A percentile compares a stretch with the other conserved stretches of the same genome.
These are phyloP conservation scores for Xeromyces bisporus DNA, from an alignment of 495 filamentous ascomycete genomes.

Conservation along the genomic window DNA sequence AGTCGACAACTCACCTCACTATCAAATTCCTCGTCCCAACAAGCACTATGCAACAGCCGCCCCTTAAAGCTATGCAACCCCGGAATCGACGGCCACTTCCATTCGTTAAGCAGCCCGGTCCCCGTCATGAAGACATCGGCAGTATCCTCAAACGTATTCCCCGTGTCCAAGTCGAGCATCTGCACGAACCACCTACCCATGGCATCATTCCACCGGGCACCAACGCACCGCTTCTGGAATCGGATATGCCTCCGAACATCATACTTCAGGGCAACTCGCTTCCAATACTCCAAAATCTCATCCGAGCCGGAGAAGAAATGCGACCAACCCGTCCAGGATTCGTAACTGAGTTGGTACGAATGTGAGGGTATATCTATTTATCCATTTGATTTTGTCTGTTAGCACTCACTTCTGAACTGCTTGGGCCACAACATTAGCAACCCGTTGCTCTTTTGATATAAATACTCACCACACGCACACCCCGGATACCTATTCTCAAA, in stretches of 20 bases:
- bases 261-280: slow-evolving; percentile 33
- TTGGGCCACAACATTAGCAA: not conserved
- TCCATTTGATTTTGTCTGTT: too few species aligned
- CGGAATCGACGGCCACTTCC: slow-evolving; percentile 30
- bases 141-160: slow-evolving; percentile 2
- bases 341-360: slow-evolving; percentile 35
- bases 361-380: slow-evolving; percentile 6
- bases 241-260: slow-evolving; percentile 31
- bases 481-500: slow-evolving; percentile 23
- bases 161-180: slow-evolving; percentile 11
- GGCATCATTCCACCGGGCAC: slow-evolving; percentile 30
- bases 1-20: slow-evolving; percentile 8
- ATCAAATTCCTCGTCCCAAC: slow-evolving; percentile 27
- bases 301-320: slow-evolving; percentile 35
- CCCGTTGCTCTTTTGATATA: not conserved
- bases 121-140: slow-evolving; percentile 32
- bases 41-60: slow-evolving; percentile 31
- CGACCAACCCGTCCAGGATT: slow-evolving; percentile 43
- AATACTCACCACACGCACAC: slow-evolving; percentile 15
- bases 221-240: slow-evolving; percentile 25
- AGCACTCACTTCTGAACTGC: too few species aligned
- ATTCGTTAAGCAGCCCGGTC: slow-evolving; percentile 31
- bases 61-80: slow-evolving; percentile 33
- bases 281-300: slow-evolving; percentile 45
- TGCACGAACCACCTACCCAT: slow-evolving; percentile 27